Base-by-base conservation (phyloP, 768 basidiomycete genomes). In the Hypholoma sublateritium region DNA sequence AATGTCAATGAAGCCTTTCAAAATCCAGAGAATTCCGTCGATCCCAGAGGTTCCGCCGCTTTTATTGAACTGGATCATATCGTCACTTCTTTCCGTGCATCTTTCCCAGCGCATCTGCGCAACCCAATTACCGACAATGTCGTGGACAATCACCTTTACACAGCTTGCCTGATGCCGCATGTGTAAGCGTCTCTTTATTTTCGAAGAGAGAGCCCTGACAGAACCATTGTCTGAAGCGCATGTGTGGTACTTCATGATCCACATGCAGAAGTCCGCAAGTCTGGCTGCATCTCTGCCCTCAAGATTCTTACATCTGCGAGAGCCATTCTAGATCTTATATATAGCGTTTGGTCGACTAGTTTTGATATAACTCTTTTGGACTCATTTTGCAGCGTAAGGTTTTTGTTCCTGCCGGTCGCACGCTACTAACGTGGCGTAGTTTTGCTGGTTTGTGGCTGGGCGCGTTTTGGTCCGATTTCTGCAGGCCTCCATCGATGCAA, bases 231-330 rank as follows among this genome's bases (percentile, higher is more conserved):
- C 39, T 56, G 54, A 22, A 92, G 90, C 12, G 81, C 87, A 5
- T 82, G 74, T 13, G 86, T 92, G 50, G 74, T 90, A 17, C 71
- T 92, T 41, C 90, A 91, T 62, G 90, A 92, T 60, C 87, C 88
- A 3, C 88, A 90, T 64, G 88, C 89, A 16, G 80, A 83, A 57
- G 75, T 87, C 46, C 74, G 76, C 22, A 73, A 70, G 45, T 76
- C 77, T 16, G 81, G 82, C 35, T 91, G 89, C 62, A 76, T 84
- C 41, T 90, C 88, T 41, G 85, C 88, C 13, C 76, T 84, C 61
- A 87, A 83, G 64, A 85, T 91, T 28, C 72, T 91, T 7, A 80
- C 79, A 0, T 83, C 89, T 22, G 82, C 88, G 2, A 80, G 89
- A 47, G 77, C 80, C 1, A 83, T 88, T 39, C 72, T 91, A 42